Conservation (phyloP, 805 yeast species). For the Pichia pseudocactophila region DNA sequence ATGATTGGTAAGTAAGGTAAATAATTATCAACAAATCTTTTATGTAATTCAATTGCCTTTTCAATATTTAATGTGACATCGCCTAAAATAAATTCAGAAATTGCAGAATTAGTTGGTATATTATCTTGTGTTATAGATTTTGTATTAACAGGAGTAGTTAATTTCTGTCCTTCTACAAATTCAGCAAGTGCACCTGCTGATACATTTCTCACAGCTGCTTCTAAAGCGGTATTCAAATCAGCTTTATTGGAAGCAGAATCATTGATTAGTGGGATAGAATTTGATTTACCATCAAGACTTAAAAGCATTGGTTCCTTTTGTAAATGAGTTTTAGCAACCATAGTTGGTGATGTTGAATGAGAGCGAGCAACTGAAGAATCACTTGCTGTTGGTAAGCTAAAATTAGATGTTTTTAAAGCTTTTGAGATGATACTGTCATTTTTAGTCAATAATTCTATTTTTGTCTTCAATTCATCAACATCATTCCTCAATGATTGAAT, state of each 20-base stretch:
- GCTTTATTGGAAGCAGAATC: conserved; percentile 36
- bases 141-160: conserved; percentile 15
- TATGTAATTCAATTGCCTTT: conserved; percentile 67
- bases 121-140: conserved; percentile 14
- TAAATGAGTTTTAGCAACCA: conserved; percentile 34
- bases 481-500: conserved; percentile 77
- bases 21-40: conserved; percentile 54
- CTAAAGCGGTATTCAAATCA: conserved; percentile 35
- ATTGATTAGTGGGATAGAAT: conserved; percentile 29
- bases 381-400: not conserved
- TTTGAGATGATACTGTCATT: conserved; percentile 63
- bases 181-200: conserved; percentile 21
- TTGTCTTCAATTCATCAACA: conserved; percentile 68
- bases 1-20: conserved; percentile 76
- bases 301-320: conserved; percentile 37
- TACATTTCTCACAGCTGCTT: conserved; percentile 33
- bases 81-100: conserved; percentile 66
- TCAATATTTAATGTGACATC: conserved; percentile 58
- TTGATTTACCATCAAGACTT: conserved; percentile 24
- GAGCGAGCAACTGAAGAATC: not conserved
- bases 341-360: conserved; percentile 7
- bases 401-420: conserved; percentile 38
- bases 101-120: conserved; percentile 21
- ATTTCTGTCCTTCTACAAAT: conserved; percentile 9
- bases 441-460: conserved; percentile 56